Conservation (phyloP, 2,329 filamentous ascomycete genomes). For the Sclerotinia borealis region DNA sequence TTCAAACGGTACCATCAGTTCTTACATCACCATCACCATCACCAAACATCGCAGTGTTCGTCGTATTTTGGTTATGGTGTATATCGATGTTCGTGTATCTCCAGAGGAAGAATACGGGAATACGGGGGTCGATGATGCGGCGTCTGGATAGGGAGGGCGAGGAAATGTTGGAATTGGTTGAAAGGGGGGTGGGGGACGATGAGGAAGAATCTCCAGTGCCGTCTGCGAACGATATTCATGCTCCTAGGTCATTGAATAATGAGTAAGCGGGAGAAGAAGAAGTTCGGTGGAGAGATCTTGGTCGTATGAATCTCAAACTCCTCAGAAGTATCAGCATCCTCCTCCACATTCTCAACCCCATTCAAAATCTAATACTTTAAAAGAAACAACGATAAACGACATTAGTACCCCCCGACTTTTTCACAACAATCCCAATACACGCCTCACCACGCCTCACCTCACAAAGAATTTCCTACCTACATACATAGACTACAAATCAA, state of each 20-base stretch:
- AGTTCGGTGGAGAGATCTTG: not conserved
- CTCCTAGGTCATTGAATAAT: not conserved
- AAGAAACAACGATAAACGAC: not conserved
- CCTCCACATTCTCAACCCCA: not conserved
- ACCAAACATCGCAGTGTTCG: no score
- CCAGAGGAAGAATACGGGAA: not conserved
- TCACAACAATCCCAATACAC: not conserved
- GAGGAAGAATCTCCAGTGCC: not conserved
- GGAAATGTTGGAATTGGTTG: not conserved
- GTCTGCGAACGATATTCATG: not conserved
- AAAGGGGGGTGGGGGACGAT: not conserved
- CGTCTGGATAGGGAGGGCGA: not conserved
- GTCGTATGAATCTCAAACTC: not conserved
- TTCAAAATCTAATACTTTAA: no score
- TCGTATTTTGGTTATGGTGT: not conserved
- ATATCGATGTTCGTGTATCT: not conserved
- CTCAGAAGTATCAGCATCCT: not conserved
- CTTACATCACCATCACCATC: not conserved
- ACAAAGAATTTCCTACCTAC: not conserved
- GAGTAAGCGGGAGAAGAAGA: not conserved
- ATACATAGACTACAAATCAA: not conserved
- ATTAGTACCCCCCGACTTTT: not conserved
- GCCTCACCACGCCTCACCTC: not conserved
- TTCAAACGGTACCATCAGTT: not conserved
- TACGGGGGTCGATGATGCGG: not conserved